Percentiles rank a stretch among this genome's conserved stretches.
These are phyloP conservation scores for Biscutella laevigata DNA, from an alignment of 441 rosid genomes.

Conservation along the genomic window DNA sequence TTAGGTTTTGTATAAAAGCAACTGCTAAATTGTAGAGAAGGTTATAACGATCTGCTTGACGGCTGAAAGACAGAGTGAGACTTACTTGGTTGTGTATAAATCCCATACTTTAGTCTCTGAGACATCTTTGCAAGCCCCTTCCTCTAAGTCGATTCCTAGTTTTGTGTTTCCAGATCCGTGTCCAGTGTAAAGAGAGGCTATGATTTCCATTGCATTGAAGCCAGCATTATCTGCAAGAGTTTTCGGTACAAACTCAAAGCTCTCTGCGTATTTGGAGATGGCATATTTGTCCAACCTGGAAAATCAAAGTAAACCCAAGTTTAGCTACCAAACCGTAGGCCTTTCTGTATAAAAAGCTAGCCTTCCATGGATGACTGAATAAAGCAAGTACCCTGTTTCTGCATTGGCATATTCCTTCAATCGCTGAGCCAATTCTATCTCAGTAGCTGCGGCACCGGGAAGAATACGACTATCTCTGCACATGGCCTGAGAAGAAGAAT, in stretches of 20 bases:
- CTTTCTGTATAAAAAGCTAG: neutral
- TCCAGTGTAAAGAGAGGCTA: constrained; percentile 81
- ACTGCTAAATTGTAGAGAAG: neutral
- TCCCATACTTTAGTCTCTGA: constrained; percentile 74
- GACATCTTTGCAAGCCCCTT: constrained; percentile 73
- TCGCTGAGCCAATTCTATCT: constrained; percentile 92
- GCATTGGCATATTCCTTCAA: constrained; percentile 83
- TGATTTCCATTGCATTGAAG: constrained; percentile 91
- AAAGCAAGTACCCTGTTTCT: constrained; percentile 73
- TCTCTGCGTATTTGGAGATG: constrained; percentile 87
- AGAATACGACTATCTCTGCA: constrained; percentile 90
- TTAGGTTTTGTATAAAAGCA: neutral
- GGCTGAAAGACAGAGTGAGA: neutral
- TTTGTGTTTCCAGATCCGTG: constrained; percentile 86
- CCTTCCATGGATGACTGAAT: neutral
- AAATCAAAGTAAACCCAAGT: neutral
- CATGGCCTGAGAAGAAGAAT: constrained; percentile 61
- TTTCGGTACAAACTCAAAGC: constrained; percentile 97
- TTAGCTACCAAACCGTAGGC: constrained; percentile 1
- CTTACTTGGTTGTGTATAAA: constrained; percentile 84
- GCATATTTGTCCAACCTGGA: constrained; percentile 97
- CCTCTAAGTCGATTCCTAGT: constrained; percentile 86
- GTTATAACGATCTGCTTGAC: neutral
- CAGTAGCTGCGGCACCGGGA: constrained; percentile 99
- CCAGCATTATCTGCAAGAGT: constrained; percentile 97